Conservation (phyloP, 2,329 filamentous ascomycete genomes). For the Aspergillus sp. region DNA sequence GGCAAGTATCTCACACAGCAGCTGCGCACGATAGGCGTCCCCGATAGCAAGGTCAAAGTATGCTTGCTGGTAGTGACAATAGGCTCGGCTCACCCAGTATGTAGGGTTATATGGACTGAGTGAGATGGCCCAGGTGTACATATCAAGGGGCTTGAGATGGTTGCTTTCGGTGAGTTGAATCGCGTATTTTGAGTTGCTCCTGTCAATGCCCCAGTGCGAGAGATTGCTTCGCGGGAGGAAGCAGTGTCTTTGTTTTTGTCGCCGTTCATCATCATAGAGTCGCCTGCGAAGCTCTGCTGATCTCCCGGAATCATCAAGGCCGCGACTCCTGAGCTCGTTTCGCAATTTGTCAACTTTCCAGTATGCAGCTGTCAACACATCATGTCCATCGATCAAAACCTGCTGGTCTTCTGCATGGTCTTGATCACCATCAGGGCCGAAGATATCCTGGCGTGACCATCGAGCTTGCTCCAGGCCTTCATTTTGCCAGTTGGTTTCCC, state of each 20-base stretch:
- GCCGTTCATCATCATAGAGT: slow-evolving; percentile 15
- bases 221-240: slow-evolving; percentile 21
- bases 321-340: slow-evolving; percentile 12
- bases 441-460: slow-evolving; percentile 14
- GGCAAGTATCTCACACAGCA: slow-evolving; percentile 26
- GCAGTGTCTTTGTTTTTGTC: slow-evolving; percentile 5
- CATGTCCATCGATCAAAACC: slow-evolving; percentile 8
- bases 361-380: slow-evolving; percentile 9
- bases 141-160: slow-evolving; percentile 21
- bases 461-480: slow-evolving; percentile 5
- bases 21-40: slow-evolving; percentile 30
- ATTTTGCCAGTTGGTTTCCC: slow-evolving; percentile 4
- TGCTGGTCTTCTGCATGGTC: not conserved
- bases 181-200: slow-evolving; percentile 8
- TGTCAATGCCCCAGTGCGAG: slow-evolving; percentile 20
- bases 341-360: slow-evolving; percentile 12
- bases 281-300: slow-evolving; percentile 13
- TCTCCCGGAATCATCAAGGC: slow-evolving; percentile 6
- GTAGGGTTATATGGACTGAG: slow-evolving; percentile 33
- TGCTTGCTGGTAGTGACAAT: slow-evolving; percentile 27
- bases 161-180: slow-evolving; percentile 10
- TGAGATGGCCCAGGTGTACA: slow-evolving; percentile 32
- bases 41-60: slow-evolving; percentile 33
- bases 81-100: slow-evolving; percentile 33
- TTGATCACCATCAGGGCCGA: not conserved